A percentile compares a stretch with the other conserved stretches of the same genome.
Evolutionary conservation across 768 basidiomycete species (phyloP).

Genomic region (Phanerochaete carnosa): DNA sequence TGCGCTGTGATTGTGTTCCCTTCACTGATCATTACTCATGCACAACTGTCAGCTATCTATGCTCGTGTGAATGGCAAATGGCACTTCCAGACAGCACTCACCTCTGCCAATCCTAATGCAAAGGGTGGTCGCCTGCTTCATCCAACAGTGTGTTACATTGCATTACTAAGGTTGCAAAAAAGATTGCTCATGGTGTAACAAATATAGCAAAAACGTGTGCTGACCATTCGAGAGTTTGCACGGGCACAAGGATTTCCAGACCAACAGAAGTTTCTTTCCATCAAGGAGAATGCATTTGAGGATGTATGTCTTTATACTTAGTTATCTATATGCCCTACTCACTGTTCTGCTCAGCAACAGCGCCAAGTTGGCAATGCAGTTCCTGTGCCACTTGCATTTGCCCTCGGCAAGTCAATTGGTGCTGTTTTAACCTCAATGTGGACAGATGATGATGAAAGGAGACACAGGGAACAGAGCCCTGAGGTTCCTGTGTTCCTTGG

Average conservation of each 20-base stretch:
- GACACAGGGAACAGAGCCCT: conserved; percentile 9
- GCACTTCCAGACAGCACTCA: conserved; percentile 65
- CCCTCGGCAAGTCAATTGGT: conserved; percentile 48
- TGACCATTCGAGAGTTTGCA: conserved; percentile 65
- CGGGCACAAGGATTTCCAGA: conserved; percentile 82
- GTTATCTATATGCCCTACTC: not conserved
- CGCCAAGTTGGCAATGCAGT: conserved; percentile 81
- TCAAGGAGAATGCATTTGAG: conserved; percentile 33
- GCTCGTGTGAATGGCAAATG: conserved; percentile 51
- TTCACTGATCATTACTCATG: not conserved
- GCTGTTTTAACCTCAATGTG: conserved; percentile 45
- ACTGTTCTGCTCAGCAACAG: conserved; percentile 48
- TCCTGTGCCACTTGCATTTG: conserved; percentile 63
- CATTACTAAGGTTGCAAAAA: not conserved
- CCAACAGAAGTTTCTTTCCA: conserved; percentile 56
- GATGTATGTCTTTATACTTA: conserved; percentile 45
- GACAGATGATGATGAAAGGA: conserved; percentile 38
- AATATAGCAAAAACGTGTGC: conserved; percentile 64
- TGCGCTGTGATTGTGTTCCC: not conserved
- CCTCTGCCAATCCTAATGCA: conserved; percentile 45
- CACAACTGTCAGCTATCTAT: conserved; percentile 40
- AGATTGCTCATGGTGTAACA: not conserved
- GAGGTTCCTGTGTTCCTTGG: conserved; percentile 8
- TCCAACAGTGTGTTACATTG: conserved; percentile 35
- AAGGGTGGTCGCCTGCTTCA: conserved; percentile 47